A percentile compares a stretch with the other conserved stretches of the same genome.
phyloP scores from a whole-genome alignment of 441 rosid species.

The Dalechampia spathulata region DNA sequence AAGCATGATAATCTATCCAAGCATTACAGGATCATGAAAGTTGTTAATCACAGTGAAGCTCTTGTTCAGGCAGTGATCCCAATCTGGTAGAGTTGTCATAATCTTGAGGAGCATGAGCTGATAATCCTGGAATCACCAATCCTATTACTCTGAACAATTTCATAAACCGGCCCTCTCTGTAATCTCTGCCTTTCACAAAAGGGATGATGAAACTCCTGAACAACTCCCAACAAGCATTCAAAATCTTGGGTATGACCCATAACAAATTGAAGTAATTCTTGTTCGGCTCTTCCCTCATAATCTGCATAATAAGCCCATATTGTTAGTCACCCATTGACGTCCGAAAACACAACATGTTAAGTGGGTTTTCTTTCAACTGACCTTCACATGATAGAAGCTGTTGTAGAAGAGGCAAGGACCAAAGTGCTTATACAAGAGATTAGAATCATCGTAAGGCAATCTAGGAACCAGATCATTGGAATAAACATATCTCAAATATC shows the following conservation, averaged over 20 bases:
- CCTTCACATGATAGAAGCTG: slow-evolving; percentile 53
- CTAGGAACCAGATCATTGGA: slow-evolving; percentile 74
- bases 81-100: slow-evolving; percentile 46
- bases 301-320: slow-evolving; percentile 19
- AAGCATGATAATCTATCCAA: too few relatives aligned
- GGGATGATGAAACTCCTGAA: slow-evolving; percentile 46
- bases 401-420: slow-evolving; percentile 51
- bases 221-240: slow-evolving; percentile 60
- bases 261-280: slow-evolving; percentile 49
- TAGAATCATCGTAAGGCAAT: slow-evolving; percentile 56
- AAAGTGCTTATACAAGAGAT: slow-evolving; percentile 60
- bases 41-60: slow-evolving; percentile 12
- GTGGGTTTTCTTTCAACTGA: too few relatives aligned
- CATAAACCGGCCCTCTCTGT: slow-evolving; percentile 43
- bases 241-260: slow-evolving; percentile 34
- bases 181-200: slow-evolving; percentile 31
- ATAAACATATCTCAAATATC: slow-evolving; percentile 53
- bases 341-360: too few relatives aligned
- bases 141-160: slow-evolving; percentile 37
- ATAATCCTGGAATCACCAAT: slow-evolving; percentile 44
- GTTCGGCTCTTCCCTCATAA: slow-evolving; percentile 55
- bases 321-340: too few relatives aligned
- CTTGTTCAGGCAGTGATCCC: slow-evolving; percentile 24
- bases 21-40: not conserved
- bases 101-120: slow-evolving; percentile 56